Evolutionary conservation across 2,329 filamentous ascomycete genomes (phyloP), one percentile per base, ranked within the genome.

Genomic region (Xylaria sp.): DNA sequence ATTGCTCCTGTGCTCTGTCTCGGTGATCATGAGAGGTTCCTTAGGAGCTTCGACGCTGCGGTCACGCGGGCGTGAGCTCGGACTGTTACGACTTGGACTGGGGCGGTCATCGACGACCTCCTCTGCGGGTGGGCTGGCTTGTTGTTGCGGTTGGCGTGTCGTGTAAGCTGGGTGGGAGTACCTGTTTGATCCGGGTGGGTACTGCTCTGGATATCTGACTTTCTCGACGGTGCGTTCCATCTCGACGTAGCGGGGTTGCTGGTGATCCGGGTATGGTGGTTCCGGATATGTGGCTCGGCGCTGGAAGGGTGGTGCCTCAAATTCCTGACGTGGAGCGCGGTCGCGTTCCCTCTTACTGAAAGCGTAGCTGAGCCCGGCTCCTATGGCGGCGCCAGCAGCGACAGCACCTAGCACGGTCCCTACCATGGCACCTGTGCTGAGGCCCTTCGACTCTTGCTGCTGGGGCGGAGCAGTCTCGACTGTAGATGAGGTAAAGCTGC

Each of bases 361-460:
- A 26, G 89, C 89, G 80, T 96, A 97, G 10, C 92, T 84, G 26
- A 87, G 69, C n/a, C 83, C 83, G 28, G 83, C 83, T 15, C 82
- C 91, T 48, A 92, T 83, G 10, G 91, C 92, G 42, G 90, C 92
- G 46, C 92, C 92, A 20, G 92, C 92, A 17, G 92, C 93, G 38
- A 76, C 74, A 48, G 92, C 92, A 51, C 93, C 93, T 58, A 97
- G 85, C 11, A 97, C 83, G 7, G 92, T 91, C 7, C 93, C 92
- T 54, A 96, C 85, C 49, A 94, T 85, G 23, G 88, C 87, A 72
- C 90, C 90, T 60, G 77, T 80, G 69, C 83, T 69, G 17, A 72
- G 48, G 15, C 72, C 73, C 59, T 72, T 72, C 26, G 71, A 60
- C 13, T 53, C 28, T 20, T 70, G 33, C 23, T 65, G 54, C 75